Percentiles rank a stretch among this genome's conserved stretches.
These are phyloP conservation scores for Carallia pectinifolia DNA, from an alignment of 345 rosid genomes.

Conservation along the genomic window DNA sequence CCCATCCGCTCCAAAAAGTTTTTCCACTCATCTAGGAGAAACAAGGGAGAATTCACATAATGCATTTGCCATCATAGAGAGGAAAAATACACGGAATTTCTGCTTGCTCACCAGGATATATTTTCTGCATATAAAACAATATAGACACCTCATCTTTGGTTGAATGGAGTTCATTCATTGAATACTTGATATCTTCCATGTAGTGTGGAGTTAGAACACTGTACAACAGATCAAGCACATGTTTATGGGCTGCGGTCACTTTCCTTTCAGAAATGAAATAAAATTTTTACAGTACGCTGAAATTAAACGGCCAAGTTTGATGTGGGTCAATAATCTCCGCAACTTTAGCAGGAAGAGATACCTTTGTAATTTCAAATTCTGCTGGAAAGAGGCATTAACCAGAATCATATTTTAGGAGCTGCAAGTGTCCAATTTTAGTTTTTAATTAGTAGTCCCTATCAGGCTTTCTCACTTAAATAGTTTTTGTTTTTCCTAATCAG, in stretches of 20 bases:
- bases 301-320: too few relatives aligned
- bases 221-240: constrained; percentile 33
- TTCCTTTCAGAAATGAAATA: background rate
- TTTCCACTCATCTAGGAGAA: constrained; percentile 77
- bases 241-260: background rate
- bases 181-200: constrained; percentile 79
- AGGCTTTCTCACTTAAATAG: too few relatives aligned
- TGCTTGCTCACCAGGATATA: constrained; percentile 66
- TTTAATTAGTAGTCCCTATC: too few relatives aligned
- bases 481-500: too few relatives aligned
- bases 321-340: too few relatives aligned
- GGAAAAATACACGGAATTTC: background rate
- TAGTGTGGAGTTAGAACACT: constrained; percentile 91
- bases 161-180: constrained; percentile 65
- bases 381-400: too few relatives aligned
- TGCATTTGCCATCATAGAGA: constrained; percentile 14
- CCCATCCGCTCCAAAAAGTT: constrained; percentile 89
- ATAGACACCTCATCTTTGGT: constrained; percentile 74
- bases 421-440: too few relatives aligned
- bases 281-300: background rate
- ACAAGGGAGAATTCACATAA: constrained; percentile 3
- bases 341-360: too few relatives aligned
- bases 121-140: constrained; percentile 75
- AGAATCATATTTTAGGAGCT: too few relatives aligned
- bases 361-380: too few relatives aligned